A percentile compares a stretch with the other conserved stretches of the same genome.
Evolutionary conservation across 129 eudicot genomes (phyloP).

Genomic region (Lactuca saligna): DNA sequence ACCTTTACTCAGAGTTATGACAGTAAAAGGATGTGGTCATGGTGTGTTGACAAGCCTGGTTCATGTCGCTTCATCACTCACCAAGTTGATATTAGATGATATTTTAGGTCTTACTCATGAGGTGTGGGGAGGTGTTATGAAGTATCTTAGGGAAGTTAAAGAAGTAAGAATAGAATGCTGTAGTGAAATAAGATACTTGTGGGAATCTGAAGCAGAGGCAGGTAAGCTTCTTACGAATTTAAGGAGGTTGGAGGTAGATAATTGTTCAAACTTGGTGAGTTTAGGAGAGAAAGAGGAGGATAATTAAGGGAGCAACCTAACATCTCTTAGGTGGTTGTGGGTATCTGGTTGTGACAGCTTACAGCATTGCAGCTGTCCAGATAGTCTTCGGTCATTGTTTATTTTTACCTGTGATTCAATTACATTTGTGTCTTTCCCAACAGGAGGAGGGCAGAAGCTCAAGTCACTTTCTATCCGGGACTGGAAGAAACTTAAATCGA

Average conservation of each 20-base stretch:
- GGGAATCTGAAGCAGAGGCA: slow-evolving; percentile 8
- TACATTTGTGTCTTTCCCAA: too few species aligned
- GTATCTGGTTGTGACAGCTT: not conserved
- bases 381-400: too few species aligned
- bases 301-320: not conserved
- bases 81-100: not conserved
- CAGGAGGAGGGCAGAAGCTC: too few species aligned
- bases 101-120: slow-evolving; percentile 4
- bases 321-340: not conserved
- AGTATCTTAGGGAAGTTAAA: slow-evolving; percentile 11
- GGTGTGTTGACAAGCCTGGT: slow-evolving; percentile 15
- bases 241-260: not conserved
- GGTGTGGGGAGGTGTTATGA: slow-evolving; percentile 13
- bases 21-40: not conserved
- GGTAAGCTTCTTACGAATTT: slow-evolving; percentile 18
- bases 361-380: not conserved
- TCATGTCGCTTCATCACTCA: slow-evolving; percentile 8
- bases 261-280: slow-evolving; percentile 2
- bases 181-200: slow-evolving; percentile 13
- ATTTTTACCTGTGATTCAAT: too few species aligned
- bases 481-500: too few species aligned
- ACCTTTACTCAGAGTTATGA: not conserved
- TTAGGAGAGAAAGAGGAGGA: slow-evolving; percentile 26
- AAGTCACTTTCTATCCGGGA: too few species aligned
- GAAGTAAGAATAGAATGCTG: not conserved